Conservation (phyloP, 306 rosid genomes). For the Rosa persica region DNA sequence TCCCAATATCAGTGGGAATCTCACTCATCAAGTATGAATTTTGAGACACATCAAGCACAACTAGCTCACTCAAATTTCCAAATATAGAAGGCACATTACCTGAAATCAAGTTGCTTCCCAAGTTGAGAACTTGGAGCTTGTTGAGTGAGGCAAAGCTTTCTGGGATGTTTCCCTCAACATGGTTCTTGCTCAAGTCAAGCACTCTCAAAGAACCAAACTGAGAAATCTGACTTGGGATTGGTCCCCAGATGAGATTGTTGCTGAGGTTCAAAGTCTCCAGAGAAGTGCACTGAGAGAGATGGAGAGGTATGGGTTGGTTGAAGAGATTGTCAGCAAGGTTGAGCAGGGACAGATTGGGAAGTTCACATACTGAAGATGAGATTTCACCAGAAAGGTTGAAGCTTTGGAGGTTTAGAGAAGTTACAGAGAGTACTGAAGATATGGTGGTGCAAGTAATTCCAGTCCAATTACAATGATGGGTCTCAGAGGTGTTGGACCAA, state of each 20-base stretch:
- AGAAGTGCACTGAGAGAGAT: constrained; percentile 68
- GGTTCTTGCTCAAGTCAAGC: constrained; percentile 80
- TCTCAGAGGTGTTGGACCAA: constrained; percentile 69
- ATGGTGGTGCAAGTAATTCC: constrained; percentile 61
- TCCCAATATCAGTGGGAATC: constrained; percentile 71
- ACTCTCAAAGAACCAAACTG: constrained; percentile 55
- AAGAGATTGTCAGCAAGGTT: constrained; percentile 82
- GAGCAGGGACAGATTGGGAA: constrained; percentile 56
- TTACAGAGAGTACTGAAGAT: constrained; percentile 49
- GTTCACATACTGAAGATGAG: constrained; percentile 65
- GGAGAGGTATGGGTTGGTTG: constrained; percentile 93
- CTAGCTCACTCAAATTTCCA: constrained; percentile 64
- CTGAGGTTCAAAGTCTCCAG: constrained; percentile 83
- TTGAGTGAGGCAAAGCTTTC: constrained; percentile 59
- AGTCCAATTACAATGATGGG: constrained; percentile 75
- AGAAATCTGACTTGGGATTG: constrained; percentile 91
- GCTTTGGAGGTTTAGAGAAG: constrained; percentile 66
- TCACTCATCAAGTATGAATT: constrained; percentile 75
- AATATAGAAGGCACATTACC: constrained; percentile 67
- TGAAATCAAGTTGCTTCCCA: constrained; percentile 72
- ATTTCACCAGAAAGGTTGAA: constrained; percentile 86
- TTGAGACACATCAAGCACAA: constrained; percentile 80
- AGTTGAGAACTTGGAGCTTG: constrained; percentile 61
- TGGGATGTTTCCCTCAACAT: constrained; percentile 73
- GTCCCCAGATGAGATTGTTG: constrained; percentile 86